These are phyloP conservation scores for Lathyrus oleraceus DNA, from an alignment of 306 rosid species.

Conservation along the genomic window DNA sequence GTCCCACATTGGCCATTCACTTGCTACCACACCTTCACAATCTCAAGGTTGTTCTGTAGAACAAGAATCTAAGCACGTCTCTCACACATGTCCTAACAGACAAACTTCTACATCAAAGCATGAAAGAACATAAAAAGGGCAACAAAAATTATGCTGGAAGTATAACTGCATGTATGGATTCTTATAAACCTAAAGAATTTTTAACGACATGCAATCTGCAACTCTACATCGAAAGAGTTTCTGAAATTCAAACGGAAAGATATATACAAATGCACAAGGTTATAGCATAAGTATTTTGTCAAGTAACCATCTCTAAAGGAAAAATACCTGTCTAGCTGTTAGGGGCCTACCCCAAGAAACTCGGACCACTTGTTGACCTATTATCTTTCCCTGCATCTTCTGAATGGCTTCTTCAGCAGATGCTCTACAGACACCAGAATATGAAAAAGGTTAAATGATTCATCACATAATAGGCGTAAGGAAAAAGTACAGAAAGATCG, in stretches of 20 bases:
- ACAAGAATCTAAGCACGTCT: constrained; percentile 9
- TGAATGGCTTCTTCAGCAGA: constrained; percentile 90
- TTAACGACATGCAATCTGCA: background rate
- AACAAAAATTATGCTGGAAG: constrained; percentile 16
- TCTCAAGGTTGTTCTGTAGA: background rate
- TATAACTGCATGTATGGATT: background rate
- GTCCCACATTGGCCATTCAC: constrained; percentile 8
- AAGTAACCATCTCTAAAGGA: constrained; percentile 8
- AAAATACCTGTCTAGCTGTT: constrained; percentile 79
- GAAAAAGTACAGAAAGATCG: background rate
- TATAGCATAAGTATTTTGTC: constrained; percentile 5
- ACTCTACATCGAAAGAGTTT: constrained; percentile 7
- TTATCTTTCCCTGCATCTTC: constrained; percentile 87
- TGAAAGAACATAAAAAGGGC: background rate
- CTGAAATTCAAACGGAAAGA: constrained; percentile 17
- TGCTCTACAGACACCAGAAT: constrained; percentile 48
- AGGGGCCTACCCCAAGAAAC: constrained; percentile 89
- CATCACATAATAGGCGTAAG: background rate
- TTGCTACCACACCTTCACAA: background rate
- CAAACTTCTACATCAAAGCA: constrained; percentile 15
- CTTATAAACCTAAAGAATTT: constrained; percentile 17
- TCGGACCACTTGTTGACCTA: constrained; percentile 83
- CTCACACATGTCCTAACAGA: background rate
- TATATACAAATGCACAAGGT: constrained; percentile 5
- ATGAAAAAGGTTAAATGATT: constrained; percentile 27